These are phyloP conservation scores for Dendrostoma leiphaemia DNA, from an alignment of 2,329 filamentous ascomycete species.

Conservation along the genomic window DNA sequence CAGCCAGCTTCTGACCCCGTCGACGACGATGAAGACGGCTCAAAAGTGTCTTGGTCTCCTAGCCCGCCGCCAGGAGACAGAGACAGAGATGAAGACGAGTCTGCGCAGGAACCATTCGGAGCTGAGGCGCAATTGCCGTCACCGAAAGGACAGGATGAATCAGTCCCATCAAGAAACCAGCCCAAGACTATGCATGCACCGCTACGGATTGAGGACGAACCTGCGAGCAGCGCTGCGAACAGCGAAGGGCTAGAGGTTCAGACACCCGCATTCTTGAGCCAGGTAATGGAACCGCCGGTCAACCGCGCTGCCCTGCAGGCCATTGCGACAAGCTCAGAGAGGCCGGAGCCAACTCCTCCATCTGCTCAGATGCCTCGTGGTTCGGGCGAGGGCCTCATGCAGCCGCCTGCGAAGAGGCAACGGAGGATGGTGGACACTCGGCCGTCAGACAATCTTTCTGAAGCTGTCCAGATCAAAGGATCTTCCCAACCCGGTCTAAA, in stretches of 20 bases:
- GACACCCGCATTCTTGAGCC: conserved; percentile 24
- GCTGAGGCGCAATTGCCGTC: not conserved
- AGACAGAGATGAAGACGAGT: not conserved
- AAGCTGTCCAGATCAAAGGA: not conserved
- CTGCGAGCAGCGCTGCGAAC: conserved; percentile 26
- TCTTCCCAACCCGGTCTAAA: not conserved
- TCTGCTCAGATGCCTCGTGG: conserved; percentile 29
- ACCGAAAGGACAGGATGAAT: not conserved
- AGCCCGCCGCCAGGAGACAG: not conserved
- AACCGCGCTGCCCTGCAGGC: conserved; percentile 23
- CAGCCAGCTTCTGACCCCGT: not conserved
- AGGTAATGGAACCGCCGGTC: conserved; percentile 20
- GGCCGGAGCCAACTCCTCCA: conserved; percentile 27
- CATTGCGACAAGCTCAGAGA: not conserved
- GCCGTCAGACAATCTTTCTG: not conserved
- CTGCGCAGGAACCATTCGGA: too few species aligned
- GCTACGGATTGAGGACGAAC: conserved; percentile 16
- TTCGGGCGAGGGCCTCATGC: not conserved
- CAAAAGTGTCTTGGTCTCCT: too few species aligned
- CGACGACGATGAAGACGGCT: not conserved
- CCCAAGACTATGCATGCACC: conserved; percentile 11
- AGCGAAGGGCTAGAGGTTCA: conserved; percentile 33
- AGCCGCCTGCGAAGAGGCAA: not conserved
- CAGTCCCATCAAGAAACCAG: not conserved
- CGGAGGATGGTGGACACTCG: not conserved